Base-by-base conservation (phyloP, 805 yeast genomes). In the Candida caryicola region DNA sequence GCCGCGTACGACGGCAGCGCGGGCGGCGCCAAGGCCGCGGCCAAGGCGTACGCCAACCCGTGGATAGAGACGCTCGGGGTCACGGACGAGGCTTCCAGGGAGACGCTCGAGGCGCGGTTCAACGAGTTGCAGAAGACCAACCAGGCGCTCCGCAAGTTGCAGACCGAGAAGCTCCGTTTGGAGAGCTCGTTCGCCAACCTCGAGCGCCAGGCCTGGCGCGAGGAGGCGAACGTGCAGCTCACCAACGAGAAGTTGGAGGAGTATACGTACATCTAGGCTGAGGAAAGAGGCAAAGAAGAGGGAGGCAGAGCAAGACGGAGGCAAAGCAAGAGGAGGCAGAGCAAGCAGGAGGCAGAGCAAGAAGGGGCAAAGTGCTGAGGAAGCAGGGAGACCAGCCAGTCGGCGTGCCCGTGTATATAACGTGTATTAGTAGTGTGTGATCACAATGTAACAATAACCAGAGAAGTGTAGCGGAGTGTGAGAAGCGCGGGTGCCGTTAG, bases 241-340 rank as follows among this genome's bases (percentile, higher is more conserved):
- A 57, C 69, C 23, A 71, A 59, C 31, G 80, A 76, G 43, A 74
- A 73, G 47, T 57, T 76, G 30, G 80, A 74, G 44, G 74, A 74
- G 41, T 63, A 76, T 55, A 59, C 73, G 17, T 67, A 67, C 41
- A 46, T 67, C 36, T 71, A 46, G 44, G 25, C 25, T 7, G 25
- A 21, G 25, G 10, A 7, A 21, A 7, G 10, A 21, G 10, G 25
- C 10, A 21, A 21, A 21, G 25, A 21, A 21, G 10, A 21, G 7
- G 25, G 25, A 21, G 10, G n/a, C n/a, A n/a, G n/a, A n/a, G n/a
- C n/a, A n/a, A n/a, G n/a, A n/a, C n/a, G n/a, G n/a, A n/a, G n/a
- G n/a, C n/a, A n/a, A n/a, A n/a, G n/a, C n/a, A n/a, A n/a, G n/a
- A n/a, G n/a, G n/a, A n/a, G n/a, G n/a, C n/a, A n/a, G n/a, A n/a